phyloP scores from a whole-genome alignment of 1,284 basidiomycete species.

The Rhodotorula sp. region DNA sequence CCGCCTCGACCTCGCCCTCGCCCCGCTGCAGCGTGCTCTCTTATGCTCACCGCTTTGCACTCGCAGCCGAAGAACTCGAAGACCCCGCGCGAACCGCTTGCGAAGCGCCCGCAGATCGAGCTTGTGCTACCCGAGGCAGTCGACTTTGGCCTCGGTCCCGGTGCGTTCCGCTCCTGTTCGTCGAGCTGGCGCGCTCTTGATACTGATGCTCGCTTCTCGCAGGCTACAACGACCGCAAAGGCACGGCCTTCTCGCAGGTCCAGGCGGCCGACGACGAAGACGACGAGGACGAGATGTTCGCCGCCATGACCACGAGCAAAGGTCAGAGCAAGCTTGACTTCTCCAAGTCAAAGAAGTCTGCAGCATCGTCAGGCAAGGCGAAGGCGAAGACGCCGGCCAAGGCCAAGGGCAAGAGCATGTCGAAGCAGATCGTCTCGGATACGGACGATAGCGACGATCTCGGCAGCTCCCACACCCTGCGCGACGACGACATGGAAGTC shows the following conservation, averaged over 20 bases:
- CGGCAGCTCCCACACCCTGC: conserved; percentile 19
- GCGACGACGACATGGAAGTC: conserved; percentile 4
- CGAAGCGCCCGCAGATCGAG: conserved; percentile 12
- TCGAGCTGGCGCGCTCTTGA: background rate
- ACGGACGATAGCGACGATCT: conserved; percentile 24
- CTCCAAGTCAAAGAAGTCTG: conserved; percentile 5
- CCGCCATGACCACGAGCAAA: background rate
- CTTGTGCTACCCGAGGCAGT: conserved; percentile 25
- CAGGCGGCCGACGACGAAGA: conserved; percentile 27
- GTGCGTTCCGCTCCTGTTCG: background rate
- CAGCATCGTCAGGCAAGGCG: conserved; percentile 4
- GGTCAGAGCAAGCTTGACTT: conserved; percentile 8
- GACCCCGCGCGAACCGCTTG: conserved; percentile 3
- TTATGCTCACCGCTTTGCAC: background rate
- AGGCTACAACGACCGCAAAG: conserved; percentile 35
- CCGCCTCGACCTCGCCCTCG: background rate
- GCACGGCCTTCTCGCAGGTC: conserved; percentile 16
- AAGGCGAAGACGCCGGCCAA: background rate
- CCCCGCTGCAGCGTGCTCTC: too few relatives aligned
- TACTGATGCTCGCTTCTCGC: background rate
- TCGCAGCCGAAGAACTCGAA: conserved; percentile 30
- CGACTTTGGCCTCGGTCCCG: conserved; percentile 38
- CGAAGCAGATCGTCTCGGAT: conserved; percentile 23
- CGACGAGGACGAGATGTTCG: conserved; percentile 13
- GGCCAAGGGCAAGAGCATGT: conserved; percentile 30